Base-by-base conservation (phyloP, 192 early-diverging fungal genomes). In the Backusella westeae region DNA sequence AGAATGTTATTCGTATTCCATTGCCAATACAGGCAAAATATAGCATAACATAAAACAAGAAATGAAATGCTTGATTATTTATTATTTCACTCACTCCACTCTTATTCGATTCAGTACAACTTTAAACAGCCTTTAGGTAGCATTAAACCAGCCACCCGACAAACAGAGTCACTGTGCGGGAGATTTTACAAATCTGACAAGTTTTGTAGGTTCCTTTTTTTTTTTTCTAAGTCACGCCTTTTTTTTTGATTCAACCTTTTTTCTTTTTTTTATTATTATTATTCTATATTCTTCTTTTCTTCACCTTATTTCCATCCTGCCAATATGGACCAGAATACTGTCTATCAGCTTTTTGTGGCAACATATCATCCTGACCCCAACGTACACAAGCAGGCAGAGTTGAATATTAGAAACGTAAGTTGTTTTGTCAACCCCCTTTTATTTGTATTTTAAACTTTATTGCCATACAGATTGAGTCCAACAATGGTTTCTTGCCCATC, bases 371-470 rank as follows among this genome's bases (percentile, higher is more conserved):
- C 93, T 34, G 95, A 96, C 75, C 89, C 89, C 14, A 85, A 90
- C 69, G 85, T 94, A 34, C 95, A 94, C 81, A 91, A 92, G 75
- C 90, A 89, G 75, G 96, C 94, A 29, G 96, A 98, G 79, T 76
- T 87, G 71, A 89, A 93, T 72, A 88, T 98, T 75, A 90, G 92
- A 82, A 87, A 89, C 86, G 93, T 89, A 79, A 35, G 73, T 71
- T 19, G 17, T 49, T n/a, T 19, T 44, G 10, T 23, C 12, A n/a
- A 53, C 53, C 8, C 23, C 53, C 10, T 63, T 63, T 63, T 63
- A 6, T 56, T 32, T 68, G 46, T 15, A 44, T 53, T 10, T 81
- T 75, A 79, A 42, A 41, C 44, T 42, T 65, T 70, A 32, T 26
- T 34, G 34, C 21, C 6, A 32, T 36, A 14, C 70, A 83, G 82